Percentiles rank a stretch among this genome's conserved stretches.
phyloP scores from a whole-genome alignment of 1,284 basidiomycete genomes.

The Sutorius eximius region DNA sequence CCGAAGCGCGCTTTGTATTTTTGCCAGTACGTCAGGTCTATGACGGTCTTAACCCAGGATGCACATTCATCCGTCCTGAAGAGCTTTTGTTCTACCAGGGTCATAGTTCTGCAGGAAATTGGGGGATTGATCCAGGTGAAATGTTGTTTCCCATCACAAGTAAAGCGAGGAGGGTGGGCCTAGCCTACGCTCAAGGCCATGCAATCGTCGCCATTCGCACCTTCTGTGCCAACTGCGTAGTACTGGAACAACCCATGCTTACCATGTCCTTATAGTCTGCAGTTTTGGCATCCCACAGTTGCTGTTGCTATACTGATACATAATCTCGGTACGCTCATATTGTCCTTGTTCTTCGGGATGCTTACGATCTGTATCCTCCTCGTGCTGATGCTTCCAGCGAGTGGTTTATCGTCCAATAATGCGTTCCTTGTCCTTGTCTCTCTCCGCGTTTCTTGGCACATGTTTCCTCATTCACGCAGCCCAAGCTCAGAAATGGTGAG shows the following conservation, averaged over 20 bases:
- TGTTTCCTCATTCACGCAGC: constrained; percentile 19
- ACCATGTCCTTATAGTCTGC: neutral
- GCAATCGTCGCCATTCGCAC: neutral
- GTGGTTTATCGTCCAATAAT: constrained; percentile 3
- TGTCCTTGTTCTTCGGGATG: neutral
- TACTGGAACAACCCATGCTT: constrained; percentile 1
- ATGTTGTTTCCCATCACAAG: neutral
- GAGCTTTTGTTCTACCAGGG: neutral
- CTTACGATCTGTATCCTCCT: neutral
- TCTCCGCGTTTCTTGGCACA: constrained; percentile 15
- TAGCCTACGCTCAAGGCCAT: constrained; percentile 1
- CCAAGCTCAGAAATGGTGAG: constrained; percentile 37
- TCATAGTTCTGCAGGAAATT: neutral
- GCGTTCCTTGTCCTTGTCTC: constrained; percentile 3
- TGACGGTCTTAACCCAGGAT: neutral
- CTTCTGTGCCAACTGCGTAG: neutral
- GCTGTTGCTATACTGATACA: neutral
- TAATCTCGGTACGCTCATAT: constrained; percentile 3
- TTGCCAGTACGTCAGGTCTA: constrained; percentile 3
- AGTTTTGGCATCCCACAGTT: neutral
- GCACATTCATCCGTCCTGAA: neutral
- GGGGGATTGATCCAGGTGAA: constrained; percentile 16
- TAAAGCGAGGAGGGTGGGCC: neutral
- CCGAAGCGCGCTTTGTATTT: neutral
- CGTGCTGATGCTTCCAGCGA: neutral